Evolutionary conservation across 164 flowering plant species (phyloP), one percentile per base, ranked within the genome.

Genomic region (Dillenia turbinata): DNA sequence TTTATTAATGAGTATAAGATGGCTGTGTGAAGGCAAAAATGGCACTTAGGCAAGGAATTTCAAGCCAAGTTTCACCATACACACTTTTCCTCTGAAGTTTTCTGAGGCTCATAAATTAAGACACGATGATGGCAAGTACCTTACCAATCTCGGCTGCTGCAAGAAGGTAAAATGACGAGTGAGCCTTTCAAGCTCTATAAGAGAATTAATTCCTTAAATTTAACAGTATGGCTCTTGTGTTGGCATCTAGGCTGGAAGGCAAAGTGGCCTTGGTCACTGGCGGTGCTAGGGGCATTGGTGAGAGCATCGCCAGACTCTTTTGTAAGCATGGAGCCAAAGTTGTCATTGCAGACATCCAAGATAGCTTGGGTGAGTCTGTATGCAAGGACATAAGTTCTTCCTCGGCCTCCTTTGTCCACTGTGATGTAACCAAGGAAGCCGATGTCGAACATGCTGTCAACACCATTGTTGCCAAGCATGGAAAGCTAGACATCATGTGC

Each of bases 401-500:
- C 22, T 19, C 22, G 1, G 55, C 55, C 55, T 52, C 55, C 8
- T 15, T 52, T 15, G 57, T 73, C 66, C 76, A 66, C 54, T 76
- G 73, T 14, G 69, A 76, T 10, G 83, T 77, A 12, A 63, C 77
- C 4, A 65, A 65, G 2, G 80, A 79, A 61, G 12, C 51, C 1
- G 63, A 77, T 16, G 64, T 79, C 8, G 58, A 71, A 57, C 63
- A 59, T 10, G 78, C 77, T 2, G 73, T 79, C 2, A 40, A 77
- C 51, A 47, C 47, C 2, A 63, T 73, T 0, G 64, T 77, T 3
- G 33, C 69, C 51, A 49, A 46, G 24, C 49, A 69, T 15, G 76
- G 81, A 11, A 79, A 72, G 56, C 73, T 77, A 0, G 83, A 77
- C 66, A 66, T 75, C 58, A 62, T 77, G 78, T 52, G 59, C 73